Conservation (phyloP, 73 alveolate genomes). For the Blepharisma stoltei region DNA sequence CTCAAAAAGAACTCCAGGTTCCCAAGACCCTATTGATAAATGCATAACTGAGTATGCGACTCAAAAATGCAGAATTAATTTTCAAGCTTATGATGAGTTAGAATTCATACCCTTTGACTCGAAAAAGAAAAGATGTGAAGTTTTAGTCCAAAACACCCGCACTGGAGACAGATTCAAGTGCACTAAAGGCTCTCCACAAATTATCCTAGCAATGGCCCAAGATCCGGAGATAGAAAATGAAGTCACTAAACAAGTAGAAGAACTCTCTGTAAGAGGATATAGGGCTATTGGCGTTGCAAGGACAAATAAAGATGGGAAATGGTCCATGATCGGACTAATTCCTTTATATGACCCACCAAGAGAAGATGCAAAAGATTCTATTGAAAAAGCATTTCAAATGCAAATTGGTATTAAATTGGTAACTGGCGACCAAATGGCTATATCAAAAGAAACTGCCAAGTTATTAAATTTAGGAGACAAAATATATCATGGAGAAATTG, state of each 20-base stretch:
- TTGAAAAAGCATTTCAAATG: not conserved
- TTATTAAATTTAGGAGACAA: constrained; percentile 7
- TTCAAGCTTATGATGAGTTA: not conserved
- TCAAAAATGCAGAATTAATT: not conserved
- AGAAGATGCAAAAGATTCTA: constrained; percentile 17
- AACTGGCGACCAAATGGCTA: constrained; percentile 46
- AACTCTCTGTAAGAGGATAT: not conserved
- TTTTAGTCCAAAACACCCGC: not conserved
- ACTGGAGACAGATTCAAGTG: not conserved
- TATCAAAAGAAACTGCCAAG: constrained; percentile 42
- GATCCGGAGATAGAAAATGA: not conserved
- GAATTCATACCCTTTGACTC: not conserved
- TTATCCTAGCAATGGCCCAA: not conserved
- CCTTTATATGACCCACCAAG: not conserved
- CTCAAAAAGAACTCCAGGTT: not conserved
- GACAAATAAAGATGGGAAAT: not conserved
- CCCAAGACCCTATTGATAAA: constrained; percentile 25
- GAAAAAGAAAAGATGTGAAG: not conserved
- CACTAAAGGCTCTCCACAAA: constrained; percentile 25
- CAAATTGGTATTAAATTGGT: constrained; percentile 37
- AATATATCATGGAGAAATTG: not conserved
- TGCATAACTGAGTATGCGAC: not conserved
- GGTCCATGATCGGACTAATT: constrained; percentile 13
- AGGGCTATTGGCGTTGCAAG: constrained; percentile 14
- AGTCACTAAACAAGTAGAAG: constrained; percentile 5